These are phyloP conservation scores for Yamadazyma aaseri DNA, from an alignment of 1,139 yeast species.

Conservation along the genomic window DNA sequence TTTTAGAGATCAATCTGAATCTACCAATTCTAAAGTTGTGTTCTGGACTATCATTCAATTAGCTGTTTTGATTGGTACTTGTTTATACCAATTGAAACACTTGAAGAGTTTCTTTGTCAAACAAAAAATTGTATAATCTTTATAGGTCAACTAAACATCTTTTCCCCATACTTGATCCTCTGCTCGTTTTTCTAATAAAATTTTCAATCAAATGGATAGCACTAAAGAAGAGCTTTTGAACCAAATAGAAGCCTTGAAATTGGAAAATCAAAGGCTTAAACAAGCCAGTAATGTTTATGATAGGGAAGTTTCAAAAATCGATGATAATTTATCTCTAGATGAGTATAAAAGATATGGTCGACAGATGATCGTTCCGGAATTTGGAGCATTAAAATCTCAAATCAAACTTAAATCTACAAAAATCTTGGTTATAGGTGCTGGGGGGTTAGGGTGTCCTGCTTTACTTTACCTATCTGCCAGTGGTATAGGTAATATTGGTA, in stretches of 20 bases:
- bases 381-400: constrained; percentile 61
- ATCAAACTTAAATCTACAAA: constrained; percentile 51
- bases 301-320: neutral
- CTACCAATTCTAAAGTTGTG: constrained; percentile 46
- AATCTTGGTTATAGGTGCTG: constrained; percentile 88
- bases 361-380: constrained; percentile 87
- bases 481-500: constrained; percentile 83
- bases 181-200: neutral
- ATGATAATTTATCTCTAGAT: constrained; percentile 38
- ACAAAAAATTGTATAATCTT: constrained; percentile 44
- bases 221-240: constrained; percentile 20
- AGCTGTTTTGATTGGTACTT: constrained; percentile 46
- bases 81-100: constrained; percentile 49
- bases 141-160: neutral
- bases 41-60: constrained; percentile 49
- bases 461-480: constrained; percentile 81
- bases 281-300: neutral
- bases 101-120: constrained; percentile 52
- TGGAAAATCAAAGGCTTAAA: constrained; percentile 21
- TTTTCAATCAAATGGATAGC: neutral
- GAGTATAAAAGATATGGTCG: constrained; percentile 89
- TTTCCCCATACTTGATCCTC: neutral
- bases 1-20: constrained; percentile 49
- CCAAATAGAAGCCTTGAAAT: constrained; percentile 21
- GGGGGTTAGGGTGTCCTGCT: constrained; percentile 96